Conservation (phyloP, 208 protist species). For the Trypanosoma avium region DNA sequence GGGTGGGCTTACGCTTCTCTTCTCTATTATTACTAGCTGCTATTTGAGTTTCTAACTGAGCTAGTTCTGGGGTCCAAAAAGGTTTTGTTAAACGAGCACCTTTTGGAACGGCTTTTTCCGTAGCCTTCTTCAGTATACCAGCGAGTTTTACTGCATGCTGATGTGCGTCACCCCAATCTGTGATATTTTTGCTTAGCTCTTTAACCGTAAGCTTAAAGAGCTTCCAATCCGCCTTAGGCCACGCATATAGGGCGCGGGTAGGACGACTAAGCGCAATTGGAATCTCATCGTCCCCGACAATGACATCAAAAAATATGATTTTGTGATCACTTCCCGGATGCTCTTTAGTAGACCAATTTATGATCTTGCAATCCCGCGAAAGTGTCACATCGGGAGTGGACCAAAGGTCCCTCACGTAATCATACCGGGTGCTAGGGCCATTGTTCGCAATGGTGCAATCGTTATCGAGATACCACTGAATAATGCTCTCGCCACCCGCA, state of each 20-base stretch:
- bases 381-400: conserved; percentile 12
- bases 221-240: conserved; percentile 3
- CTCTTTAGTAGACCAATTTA: background rate
- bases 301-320: background rate
- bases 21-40: too few species aligned
- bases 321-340: background rate
- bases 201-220: background rate
- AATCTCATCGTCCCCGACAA: background rate
- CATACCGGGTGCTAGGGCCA: background rate
- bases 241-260: background rate
- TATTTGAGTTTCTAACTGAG: background rate
- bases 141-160: too few species aligned
- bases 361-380: background rate
- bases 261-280: background rate
- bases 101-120: background rate
- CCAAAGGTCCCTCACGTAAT: too few species aligned
- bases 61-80: conserved; percentile 1
- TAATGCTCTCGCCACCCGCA: background rate
- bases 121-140: too few species aligned
- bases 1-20: too few species aligned
- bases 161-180: background rate
- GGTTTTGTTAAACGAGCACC: background rate
- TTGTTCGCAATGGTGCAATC: conserved; percentile 1
- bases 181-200: background rate
- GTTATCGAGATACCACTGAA: conserved; percentile 10